Conservation (phyloP, 1,139 yeast species). For the Magnusiomyces ingens region DNA sequence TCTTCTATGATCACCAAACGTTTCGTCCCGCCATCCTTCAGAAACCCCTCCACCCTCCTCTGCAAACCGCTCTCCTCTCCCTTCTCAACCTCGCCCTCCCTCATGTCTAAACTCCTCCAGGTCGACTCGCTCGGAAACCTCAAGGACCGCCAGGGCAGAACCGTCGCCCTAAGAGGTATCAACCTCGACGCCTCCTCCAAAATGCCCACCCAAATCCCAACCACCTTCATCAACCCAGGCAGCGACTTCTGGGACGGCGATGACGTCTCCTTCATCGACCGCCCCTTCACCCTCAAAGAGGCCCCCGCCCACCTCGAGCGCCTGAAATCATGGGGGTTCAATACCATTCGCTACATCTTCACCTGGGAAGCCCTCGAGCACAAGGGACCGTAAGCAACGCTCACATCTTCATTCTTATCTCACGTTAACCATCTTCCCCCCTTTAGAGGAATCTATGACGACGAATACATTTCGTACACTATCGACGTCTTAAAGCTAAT, state of each 20-base stretch:
- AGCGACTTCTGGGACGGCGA: conserved; percentile 62
- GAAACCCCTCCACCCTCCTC: too few relatives aligned
- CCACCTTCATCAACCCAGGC: conserved; percentile 16
- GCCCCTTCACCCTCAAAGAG: conserved; percentile 72
- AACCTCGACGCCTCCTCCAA: conserved; percentile 69
- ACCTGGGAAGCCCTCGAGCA: conserved; percentile 96
- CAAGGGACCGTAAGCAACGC: conserved; percentile 49
- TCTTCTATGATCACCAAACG: too few relatives aligned
- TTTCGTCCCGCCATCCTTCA: too few relatives aligned
- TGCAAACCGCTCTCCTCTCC: too few relatives aligned
- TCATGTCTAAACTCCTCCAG: not conserved
- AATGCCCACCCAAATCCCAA: conserved; percentile 51
- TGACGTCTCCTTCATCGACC: conserved; percentile 66
- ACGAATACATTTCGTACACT: conserved; percentile 66
- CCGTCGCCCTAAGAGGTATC: conserved; percentile 63
- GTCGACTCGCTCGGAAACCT: conserved; percentile 46
- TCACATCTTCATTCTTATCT: not conserved
- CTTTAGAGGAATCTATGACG: conserved; percentile 56
- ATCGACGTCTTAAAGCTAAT: conserved; percentile 54
- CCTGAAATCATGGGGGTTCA: conserved; percentile 76
- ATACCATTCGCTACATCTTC: conserved; percentile 64
- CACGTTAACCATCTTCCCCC: not conserved
- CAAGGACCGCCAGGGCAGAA: conserved; percentile 49
- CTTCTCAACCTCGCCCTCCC: too few relatives aligned
- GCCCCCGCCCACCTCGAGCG: conserved; percentile 63